Percentiles rank a stretch among this genome's conserved stretches.
phyloP scores from a whole-genome alignment of 495 filamentous ascomycete species.

The Polyplosphaeria fusca region DNA sequence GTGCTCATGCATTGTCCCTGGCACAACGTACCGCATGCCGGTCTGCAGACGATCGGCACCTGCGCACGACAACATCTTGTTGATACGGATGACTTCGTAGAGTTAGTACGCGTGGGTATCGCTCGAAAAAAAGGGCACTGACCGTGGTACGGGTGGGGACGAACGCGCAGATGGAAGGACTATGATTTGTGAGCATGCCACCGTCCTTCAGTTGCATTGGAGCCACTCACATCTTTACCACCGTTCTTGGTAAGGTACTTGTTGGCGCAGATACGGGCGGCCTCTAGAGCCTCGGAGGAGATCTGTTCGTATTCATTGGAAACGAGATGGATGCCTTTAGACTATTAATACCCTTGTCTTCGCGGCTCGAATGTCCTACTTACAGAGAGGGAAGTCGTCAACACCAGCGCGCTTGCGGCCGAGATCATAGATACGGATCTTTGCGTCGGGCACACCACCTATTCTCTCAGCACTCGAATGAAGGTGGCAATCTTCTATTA shows the following conservation, averaged over 20 bases:
- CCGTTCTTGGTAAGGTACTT: constrained; percentile 87
- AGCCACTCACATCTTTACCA: constrained; percentile 99
- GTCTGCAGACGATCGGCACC: constrained; percentile 99
- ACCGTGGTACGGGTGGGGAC: constrained; percentile 95
- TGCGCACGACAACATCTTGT: constrained; percentile 99
- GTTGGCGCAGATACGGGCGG: constrained; percentile 81
- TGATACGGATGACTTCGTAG: constrained; percentile 99
- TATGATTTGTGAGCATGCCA: no score
- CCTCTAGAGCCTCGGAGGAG: constrained; percentile 97
- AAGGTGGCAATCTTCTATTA: no score
- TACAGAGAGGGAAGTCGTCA: constrained; percentile 92
- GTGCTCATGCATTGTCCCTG: no score
- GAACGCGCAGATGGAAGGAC: constrained; percentile 98
- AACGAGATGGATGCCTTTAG: constrained; percentile 96
- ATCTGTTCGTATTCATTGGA: constrained; percentile 99
- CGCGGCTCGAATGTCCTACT: no score
- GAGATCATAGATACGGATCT: constrained; percentile 99
- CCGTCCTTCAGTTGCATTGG: no score
- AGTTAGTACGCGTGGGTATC: no score
- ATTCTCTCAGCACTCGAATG: no score
- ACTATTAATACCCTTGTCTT: no score
- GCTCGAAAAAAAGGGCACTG: no score
- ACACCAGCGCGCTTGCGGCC: constrained; percentile 97
- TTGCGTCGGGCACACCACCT: constrained; percentile 98
- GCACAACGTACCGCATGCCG: no score